Evolutionary conservation across 805 yeast species (phyloP).

Genomic region (Kockiozyma suomiensis): DNA sequence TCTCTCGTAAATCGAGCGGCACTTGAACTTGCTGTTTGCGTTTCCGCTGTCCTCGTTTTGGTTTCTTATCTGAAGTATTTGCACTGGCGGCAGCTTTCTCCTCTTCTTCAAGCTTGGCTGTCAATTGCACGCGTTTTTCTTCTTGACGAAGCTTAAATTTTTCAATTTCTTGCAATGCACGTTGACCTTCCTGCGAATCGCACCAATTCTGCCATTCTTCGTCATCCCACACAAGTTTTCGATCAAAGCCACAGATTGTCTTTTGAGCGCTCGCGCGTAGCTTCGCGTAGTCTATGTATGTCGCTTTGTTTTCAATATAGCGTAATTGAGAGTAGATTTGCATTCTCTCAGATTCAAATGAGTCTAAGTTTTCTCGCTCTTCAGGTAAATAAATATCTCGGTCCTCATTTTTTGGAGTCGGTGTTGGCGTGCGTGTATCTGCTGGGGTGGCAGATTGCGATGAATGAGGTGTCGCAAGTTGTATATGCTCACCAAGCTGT

Average conservation of each 20-base stretch:
- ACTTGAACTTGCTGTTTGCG: constrained; percentile 8
- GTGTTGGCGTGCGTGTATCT: constrained; percentile 29
- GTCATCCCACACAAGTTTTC: constrained; percentile 38
- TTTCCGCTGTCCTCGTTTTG: background rate
- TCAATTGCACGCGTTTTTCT: background rate
- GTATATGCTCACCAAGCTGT: constrained; percentile 18
- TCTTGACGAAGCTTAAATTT: constrained; percentile 12
- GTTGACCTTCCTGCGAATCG: constrained; percentile 20
- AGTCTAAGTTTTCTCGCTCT: background rate
- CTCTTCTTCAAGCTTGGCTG: background rate
- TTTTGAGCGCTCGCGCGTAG: constrained; percentile 36
- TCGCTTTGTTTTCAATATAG: constrained; percentile 28
- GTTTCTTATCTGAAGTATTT: background rate
- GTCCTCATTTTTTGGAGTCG: constrained; percentile 36
- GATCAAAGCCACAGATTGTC: constrained; percentile 39
- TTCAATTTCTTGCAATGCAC: constrained; percentile 12
- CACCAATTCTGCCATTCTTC: constrained; percentile 32
- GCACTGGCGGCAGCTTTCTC: constrained; percentile 5
- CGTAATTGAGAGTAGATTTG: constrained; percentile 22
- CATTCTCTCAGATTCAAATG: constrained; percentile 1
- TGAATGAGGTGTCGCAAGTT: background rate
- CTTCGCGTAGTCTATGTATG: constrained; percentile 32
- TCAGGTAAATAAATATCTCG: constrained; percentile 31
- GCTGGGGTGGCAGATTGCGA: background rate
- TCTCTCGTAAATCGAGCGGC: constrained; percentile 12